These are phyloP conservation scores for Apostasia shenzhenica DNA, from an alignment of 106 monocot species.

Conservation along the genomic window DNA sequence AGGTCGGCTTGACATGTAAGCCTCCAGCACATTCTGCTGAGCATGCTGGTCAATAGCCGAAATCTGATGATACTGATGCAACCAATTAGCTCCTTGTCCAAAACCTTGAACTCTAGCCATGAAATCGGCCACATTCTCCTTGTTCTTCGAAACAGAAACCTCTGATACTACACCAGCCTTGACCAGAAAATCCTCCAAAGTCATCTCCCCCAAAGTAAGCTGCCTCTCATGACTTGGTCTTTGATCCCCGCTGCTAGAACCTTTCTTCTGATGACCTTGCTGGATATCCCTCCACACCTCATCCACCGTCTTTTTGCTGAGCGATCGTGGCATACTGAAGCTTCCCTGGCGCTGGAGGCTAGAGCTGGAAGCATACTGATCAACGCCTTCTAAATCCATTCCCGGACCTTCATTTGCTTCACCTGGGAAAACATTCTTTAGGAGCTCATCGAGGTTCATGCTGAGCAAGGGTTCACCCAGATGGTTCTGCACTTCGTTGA, in stretches of 20 bases:
- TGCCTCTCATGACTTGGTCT: conserved; percentile 37
- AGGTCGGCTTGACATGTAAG: conserved; percentile 23
- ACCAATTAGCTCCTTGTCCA: conserved; percentile 20
- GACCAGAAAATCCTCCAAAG: conserved; percentile 69
- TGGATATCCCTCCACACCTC: conserved; percentile 80
- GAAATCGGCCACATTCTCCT: conserved; percentile 10
- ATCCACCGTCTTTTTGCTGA: conserved; percentile 78
- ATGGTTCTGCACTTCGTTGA: conserved; percentile 72
- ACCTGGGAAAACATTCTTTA: conserved; percentile 43
- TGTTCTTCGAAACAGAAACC: conserved; percentile 8
- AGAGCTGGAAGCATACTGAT: conserved; percentile 24
- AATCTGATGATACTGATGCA: conserved; percentile 35
- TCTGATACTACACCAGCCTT: conserved; percentile 64
- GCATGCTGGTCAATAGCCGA: conserved; percentile 17
- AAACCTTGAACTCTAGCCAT: conserved; percentile 16
- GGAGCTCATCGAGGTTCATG: conserved; percentile 89
- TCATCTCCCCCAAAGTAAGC: conserved; percentile 67
- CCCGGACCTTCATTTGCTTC: conserved; percentile 23
- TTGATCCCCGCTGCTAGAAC: conserved; percentile 1
- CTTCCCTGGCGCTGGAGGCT: conserved; percentile 51
- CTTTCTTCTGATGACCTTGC: conserved; percentile 18
- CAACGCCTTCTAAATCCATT: conserved; percentile 5
- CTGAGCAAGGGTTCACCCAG: conserved; percentile 58
- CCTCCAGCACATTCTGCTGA: conserved; percentile 29
- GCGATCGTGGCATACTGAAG: conserved; percentile 31